phyloP scores from a whole-genome alignment of 2,329 filamentous ascomycete species.

The Penicillium sp. region DNA sequence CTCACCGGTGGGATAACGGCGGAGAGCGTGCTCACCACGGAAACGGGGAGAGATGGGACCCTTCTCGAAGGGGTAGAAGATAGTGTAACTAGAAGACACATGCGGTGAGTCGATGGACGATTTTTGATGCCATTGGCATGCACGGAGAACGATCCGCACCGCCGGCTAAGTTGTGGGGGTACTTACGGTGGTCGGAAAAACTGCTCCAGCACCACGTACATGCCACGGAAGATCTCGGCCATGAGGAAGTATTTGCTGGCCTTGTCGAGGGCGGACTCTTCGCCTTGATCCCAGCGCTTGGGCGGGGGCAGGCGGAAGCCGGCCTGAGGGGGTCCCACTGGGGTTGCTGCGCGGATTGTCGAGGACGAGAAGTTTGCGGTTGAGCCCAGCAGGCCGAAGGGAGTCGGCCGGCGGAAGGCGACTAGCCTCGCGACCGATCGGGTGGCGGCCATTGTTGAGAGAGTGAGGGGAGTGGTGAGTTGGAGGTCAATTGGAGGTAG shows the following conservation, averaged over 20 bases:
- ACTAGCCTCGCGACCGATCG: conserved; percentile 47
- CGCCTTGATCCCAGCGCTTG: conserved; percentile 76
- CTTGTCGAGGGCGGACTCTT: conserved; percentile 76
- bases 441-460: conserved; percentile 45
- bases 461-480: conserved; percentile 20
- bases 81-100: conserved; percentile 74
- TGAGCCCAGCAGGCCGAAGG: conserved; percentile 44
- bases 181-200: conserved; percentile 97
- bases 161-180: conserved; percentile 8
- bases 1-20: conserved; percentile 94
- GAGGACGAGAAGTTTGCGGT: conserved; percentile 64
- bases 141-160: conserved; percentile 8
- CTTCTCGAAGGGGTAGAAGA: conserved; percentile 99
- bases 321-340: conserved; percentile 74
- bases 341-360: conserved; percentile 64
- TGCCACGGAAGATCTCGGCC: conserved; percentile 93
- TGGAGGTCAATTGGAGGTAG: conserved; percentile 23
- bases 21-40: conserved; percentile 94
- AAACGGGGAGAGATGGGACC: conserved; percentile 97
- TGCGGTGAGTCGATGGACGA: conserved; percentile 6
- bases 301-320: conserved; percentile 76
- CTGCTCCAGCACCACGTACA: conserved; percentile 97
- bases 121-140: conserved; percentile 1
- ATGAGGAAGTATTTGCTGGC: conserved; percentile 93
- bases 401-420: conserved; percentile 40